phyloP scores from a whole-genome alignment of 23 red algal species.

The Gracilaria caudata region DNA sequence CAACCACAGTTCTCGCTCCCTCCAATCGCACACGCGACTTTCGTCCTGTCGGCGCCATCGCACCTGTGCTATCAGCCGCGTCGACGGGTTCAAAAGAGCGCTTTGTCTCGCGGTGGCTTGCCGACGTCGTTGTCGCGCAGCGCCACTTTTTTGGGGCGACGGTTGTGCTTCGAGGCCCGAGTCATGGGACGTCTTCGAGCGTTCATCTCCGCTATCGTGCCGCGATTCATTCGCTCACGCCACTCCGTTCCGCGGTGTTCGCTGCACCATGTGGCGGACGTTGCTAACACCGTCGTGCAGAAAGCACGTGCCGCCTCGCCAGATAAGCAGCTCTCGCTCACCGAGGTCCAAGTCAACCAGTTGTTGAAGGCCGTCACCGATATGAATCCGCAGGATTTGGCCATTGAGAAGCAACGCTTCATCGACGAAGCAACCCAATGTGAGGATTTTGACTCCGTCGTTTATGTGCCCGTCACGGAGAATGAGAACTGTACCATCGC shows the following conservation, averaged over 20 bases:
- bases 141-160: too few species aligned
- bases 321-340: slow-evolving; percentile 6
- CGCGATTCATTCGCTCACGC: background rate
- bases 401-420: slow-evolving; percentile 28
- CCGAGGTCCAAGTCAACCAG: background rate
- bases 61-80: too few species aligned
- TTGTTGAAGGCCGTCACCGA: background rate
- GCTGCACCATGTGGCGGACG: background rate
- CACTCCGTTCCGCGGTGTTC: background rate
- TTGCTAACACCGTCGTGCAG: slow-evolving; percentile 22
- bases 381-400: slow-evolving; percentile 20
- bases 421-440: slow-evolving; percentile 24
- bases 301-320: background rate
- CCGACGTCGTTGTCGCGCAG: too few species aligned
- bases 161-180: too few species aligned
- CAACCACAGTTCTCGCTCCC: too few species aligned
- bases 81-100: too few species aligned
- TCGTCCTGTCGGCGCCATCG: too few species aligned
- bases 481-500: slow-evolving; percentile 39
- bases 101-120: too few species aligned
- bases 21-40: too few species aligned
- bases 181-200: slow-evolving; percentile 25
- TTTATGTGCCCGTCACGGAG: slow-evolving; percentile 39
- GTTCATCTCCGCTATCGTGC: slow-evolving; percentile 6
- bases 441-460: slow-evolving; percentile 17